Evolutionary conservation across 2,329 filamentous ascomycete species (phyloP).

Genomic region (Penicillium sp.): DNA sequence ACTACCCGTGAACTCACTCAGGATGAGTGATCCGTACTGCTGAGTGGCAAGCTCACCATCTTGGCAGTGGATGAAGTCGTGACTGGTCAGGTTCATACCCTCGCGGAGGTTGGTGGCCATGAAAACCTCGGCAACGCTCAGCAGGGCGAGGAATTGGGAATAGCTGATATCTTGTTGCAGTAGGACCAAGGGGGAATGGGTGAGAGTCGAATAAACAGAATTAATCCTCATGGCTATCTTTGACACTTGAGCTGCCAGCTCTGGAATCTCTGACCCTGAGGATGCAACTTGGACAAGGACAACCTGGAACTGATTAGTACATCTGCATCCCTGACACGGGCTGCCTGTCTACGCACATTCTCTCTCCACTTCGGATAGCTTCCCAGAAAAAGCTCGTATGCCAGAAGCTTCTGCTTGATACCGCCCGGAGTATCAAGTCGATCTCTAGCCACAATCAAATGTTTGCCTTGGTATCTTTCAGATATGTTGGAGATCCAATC

Average conservation of each 20-base stretch:
- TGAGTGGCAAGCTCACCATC: slow-evolving; percentile 70
- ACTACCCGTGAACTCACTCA: slow-evolving; percentile 93
- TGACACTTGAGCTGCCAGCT: slow-evolving; percentile 80
- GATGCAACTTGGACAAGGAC: slow-evolving; percentile 91
- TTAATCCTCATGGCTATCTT: slow-evolving; percentile 94
- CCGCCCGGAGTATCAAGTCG: slow-evolving; percentile 90
- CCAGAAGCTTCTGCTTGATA: slow-evolving; percentile 85
- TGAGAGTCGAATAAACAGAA: slow-evolving; percentile 79
- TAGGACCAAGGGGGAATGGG: slow-evolving; percentile 87
- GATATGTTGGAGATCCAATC: slow-evolving; percentile 75
- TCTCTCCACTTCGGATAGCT: slow-evolving; percentile 85
- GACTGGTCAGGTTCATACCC: slow-evolving; percentile 92
- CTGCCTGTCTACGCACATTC: slow-evolving; percentile 43
- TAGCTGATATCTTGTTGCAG: slow-evolving; percentile 92
- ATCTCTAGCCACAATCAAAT: slow-evolving; percentile 86
- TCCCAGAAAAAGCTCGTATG: slow-evolving; percentile 88
- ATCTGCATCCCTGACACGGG: neutral
- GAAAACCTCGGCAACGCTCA: slow-evolving; percentile 82
- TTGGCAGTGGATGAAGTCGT: slow-evolving; percentile 90
- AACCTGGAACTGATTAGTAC: slow-evolving; percentile 48
- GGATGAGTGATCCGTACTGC: slow-evolving; percentile 81
- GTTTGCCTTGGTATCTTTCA: slow-evolving; percentile 80
- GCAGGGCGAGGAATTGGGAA: slow-evolving; percentile 82
- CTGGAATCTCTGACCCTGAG: slow-evolving; percentile 78
- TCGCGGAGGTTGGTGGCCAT: slow-evolving; percentile 94